phyloP scores from a whole-genome alignment of 805 yeast genomes.

The Ogataea glucozyma region DNA sequence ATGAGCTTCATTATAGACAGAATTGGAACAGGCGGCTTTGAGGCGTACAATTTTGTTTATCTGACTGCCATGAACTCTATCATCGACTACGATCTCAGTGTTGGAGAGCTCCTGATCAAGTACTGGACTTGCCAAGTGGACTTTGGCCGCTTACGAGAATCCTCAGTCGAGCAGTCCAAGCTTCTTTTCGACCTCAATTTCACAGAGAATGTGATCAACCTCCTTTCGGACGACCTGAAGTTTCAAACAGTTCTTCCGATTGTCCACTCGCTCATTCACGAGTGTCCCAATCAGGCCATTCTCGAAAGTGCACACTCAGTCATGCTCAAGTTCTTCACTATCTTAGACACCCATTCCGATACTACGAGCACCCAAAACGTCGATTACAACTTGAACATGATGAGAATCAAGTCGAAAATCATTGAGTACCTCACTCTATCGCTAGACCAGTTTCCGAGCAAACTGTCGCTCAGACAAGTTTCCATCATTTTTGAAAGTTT shows the following conservation, averaged over 20 bases:
- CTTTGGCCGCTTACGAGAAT: slow-evolving; percentile 31
- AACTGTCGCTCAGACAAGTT: slow-evolving; percentile 55
- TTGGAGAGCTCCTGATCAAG: slow-evolving; percentile 33
- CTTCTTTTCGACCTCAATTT: slow-evolving; percentile 47
- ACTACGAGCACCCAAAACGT: slow-evolving; percentile 19
- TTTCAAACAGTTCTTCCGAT: slow-evolving; percentile 27
- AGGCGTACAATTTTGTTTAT: slow-evolving; percentile 61
- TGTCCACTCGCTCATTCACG: slow-evolving; percentile 27
- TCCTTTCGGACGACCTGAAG: slow-evolving; percentile 38
- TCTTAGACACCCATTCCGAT: slow-evolving; percentile 24
- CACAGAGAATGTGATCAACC: slow-evolving; percentile 45
- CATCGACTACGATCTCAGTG: slow-evolving; percentile 29
- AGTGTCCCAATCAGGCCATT: slow-evolving; percentile 29
- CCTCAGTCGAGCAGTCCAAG: slow-evolving; percentile 39
- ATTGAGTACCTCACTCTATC: slow-evolving; percentile 48
- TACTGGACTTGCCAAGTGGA: slow-evolving; percentile 31
- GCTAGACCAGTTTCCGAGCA: slow-evolving; percentile 55
- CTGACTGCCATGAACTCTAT: slow-evolving; percentile 47
- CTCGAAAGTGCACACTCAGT: slow-evolving; percentile 71
- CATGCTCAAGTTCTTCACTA: slow-evolving; percentile 36
- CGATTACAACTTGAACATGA: slow-evolving; percentile 18
- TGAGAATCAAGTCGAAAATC: slow-evolving; percentile 21
- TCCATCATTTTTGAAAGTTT: slow-evolving; percentile 58
- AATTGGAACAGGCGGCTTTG: slow-evolving; percentile 66
- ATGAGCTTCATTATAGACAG: slow-evolving; percentile 49